Base-by-base conservation (phyloP, 2,329 filamentous ascomycete genomes). In the Aspergillus puulaauensis region DNA sequence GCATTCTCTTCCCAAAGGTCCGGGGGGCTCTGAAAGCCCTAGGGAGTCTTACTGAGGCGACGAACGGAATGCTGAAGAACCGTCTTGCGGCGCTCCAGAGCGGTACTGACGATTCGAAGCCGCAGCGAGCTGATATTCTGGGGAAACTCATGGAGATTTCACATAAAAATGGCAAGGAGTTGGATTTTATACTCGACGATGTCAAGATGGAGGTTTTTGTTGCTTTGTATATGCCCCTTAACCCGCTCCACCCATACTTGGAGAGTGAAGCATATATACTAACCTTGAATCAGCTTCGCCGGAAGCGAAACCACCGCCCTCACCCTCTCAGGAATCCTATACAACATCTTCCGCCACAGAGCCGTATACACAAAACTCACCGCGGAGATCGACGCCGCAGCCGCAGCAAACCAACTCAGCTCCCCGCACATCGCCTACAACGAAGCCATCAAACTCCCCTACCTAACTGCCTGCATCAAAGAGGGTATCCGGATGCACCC, bases 381-480 rank as follows among this genome's bases (percentile, higher is more conserved):
- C 2, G 31, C 39, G 3, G 60, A 62, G 27, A 54, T 62, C 24
- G 57, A 62, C 11, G 33, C 19, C 14, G 60, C 57, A 37, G 47
- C 3, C 0, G 4, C 3, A 6, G 45, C 12, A 37, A 41, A 11
- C 9, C 15, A 56, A 3, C 54, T 60, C 5, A 53, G 54, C 45
- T 35, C 12, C 6, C 56, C 61, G 60, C 27, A 31, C 9, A 57
- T 57, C 3, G 31, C 43, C 1, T 58, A 59, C 49, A 53, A 54
- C 31, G 70, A 76, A 58, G 69, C 72, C 3, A 64, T 70, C n/a
- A 63, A 66, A 9, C 54, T 69, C 5, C 74, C 76, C 0, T 84
- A 82, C 58, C 71, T 85, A 7, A 77, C 80, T 59, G 82, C 82
- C 0, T 77, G 79, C 5, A 76, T 84, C 40, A 77, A 77, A 50